Evolutionary conservation across 108 stramenopile genomes (phyloP), one percentile per base, ranked within the genome.

Genomic region (Nannochloropsis granulata): DNA sequence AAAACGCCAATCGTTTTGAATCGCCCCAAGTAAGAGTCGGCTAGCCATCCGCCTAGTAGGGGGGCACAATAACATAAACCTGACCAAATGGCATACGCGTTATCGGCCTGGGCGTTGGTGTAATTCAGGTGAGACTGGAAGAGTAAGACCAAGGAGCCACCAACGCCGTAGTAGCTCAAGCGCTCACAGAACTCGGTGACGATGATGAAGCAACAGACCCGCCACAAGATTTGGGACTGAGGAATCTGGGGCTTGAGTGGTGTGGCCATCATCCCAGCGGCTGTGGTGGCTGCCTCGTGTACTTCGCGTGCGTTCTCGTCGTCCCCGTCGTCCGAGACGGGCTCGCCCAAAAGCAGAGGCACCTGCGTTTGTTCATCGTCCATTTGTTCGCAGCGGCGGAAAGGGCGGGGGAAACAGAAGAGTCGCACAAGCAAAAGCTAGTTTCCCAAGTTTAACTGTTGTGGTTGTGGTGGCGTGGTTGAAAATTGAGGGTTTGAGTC

Each of bases 171-270:
- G 42, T 86, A 86, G 16, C 82, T 43, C 25, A 86, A 42, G 46
- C 86, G 82, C 86, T 86, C 86, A 42, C 86, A 86, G 78, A 86
- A 86, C 78, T 86, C 86, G 21, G 86, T 86, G 25, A 86, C 44
- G 19, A 86, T 12, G 78, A 86, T 86, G 42, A 83, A 86, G 56
- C 56, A 9, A n/a, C 56, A 71, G n/a, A 71, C n/a, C n/a, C 56
- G 56, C n/a, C 16, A 16, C 0, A 71, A 3, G 16, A 71, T n/a
- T 71, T 71, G 56, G 10, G 56, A 71, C n/a, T 71, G 56, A 11
- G 11, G 56, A 16, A n/a, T 10, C 10, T n/a, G 16, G 34, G 34
- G 34, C 34, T 34, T 34, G 34, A 3, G 34, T 34, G 34, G 34
- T 34, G 34, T 34, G 34, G 1, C 34, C 34, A 34, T 34, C 34